A percentile compares a stretch with the other conserved stretches of the same genome.
Conservation (phyloP, 2,329 filamentous ascomycete genomes). For the Diaporthe sp. region DNA sequence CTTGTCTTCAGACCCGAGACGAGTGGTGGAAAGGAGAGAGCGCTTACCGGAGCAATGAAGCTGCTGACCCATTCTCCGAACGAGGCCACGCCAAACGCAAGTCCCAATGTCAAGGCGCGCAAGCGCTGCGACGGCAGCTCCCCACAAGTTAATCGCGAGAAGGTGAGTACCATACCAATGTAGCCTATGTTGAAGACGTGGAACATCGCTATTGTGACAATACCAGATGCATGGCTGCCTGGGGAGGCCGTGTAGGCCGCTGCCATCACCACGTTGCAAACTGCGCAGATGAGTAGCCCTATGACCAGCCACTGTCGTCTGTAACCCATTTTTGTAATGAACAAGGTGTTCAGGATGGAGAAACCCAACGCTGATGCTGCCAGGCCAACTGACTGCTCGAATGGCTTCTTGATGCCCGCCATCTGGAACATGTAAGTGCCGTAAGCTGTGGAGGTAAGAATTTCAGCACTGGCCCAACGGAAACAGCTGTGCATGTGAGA, state of each 20-base stretch:
- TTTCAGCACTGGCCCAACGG: background rate
- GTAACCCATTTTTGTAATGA: conserved; percentile 16
- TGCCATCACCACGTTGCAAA: conserved; percentile 25
- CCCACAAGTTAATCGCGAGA: background rate
- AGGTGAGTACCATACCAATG: background rate
- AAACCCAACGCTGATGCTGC: conserved; percentile 3
- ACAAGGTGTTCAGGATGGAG: background rate
- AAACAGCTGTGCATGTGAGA: background rate
- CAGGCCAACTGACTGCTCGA: background rate
- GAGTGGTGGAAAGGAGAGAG: background rate
- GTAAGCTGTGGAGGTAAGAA: background rate
- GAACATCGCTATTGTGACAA: conserved; percentile 12
- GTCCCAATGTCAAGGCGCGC: background rate
- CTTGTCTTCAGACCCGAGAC: too few species aligned
- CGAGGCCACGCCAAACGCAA: background rate
- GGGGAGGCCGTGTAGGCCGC: background rate
- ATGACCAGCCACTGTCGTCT: conserved; percentile 7
- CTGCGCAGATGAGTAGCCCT: background rate
- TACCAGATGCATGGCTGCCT: background rate
- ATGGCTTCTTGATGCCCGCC: background rate
- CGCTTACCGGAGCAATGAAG: conserved; percentile 15
- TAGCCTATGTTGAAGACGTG: conserved; percentile 17
- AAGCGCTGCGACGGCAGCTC: conserved; percentile 21
- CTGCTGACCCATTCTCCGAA: background rate
- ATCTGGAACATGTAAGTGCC: conserved; percentile 30